Evolutionary conservation across 768 basidiomycete species (phyloP), one percentile per base, ranked within the genome.

Genomic region (Candolleomyces eurysporus): DNA sequence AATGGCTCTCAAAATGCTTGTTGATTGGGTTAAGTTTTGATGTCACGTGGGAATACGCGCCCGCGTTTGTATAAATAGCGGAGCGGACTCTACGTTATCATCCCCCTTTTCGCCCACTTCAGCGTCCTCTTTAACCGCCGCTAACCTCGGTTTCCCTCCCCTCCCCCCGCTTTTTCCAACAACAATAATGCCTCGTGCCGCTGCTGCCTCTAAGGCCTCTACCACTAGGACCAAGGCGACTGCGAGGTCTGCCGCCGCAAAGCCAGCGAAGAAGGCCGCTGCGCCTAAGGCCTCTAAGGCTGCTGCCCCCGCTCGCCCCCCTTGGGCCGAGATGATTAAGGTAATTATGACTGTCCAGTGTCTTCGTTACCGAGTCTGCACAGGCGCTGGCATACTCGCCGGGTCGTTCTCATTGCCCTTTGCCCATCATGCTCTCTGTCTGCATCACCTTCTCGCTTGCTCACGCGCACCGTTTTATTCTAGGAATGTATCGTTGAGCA

Each of bases 261-360:
- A 75, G 65, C 50, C 79, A 50, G 62, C 69, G 32, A 84, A 80
- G 76, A 87, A 85, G 71, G 65, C 82, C 40, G 69, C 79, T 57
- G 71, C 79, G 51, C 32, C 32, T 9, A 32, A 32, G 9, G 66
- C 65, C 30, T 72, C 82, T 71, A 85, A 82, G 74, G 66, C 76
- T 40, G 71, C 78, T 8, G 62, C 60, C 19, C 66, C 78, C 52
- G 72, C 82, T 46, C 86, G 88, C 67, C 87, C 87, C 13, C 71
- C 81, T 61, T 89, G 87, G 86, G 73, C 82, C 51, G 86, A 91
- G 59, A 92, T 92, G 90, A 91, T 92, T 73, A 91, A 90, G 82
- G 90, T 89, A 67, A 71, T 80, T 64, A 55, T 9, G 32, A 32
- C 32, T 32, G 32, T 32, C 5, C 9, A 5, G 32, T 32, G 32